A percentile compares a stretch with the other conserved stretches of the same genome.
Evolutionary conservation across 1,284 basidiomycete species (phyloP).

Genomic region (Stygiomarasmius scandens): DNA sequence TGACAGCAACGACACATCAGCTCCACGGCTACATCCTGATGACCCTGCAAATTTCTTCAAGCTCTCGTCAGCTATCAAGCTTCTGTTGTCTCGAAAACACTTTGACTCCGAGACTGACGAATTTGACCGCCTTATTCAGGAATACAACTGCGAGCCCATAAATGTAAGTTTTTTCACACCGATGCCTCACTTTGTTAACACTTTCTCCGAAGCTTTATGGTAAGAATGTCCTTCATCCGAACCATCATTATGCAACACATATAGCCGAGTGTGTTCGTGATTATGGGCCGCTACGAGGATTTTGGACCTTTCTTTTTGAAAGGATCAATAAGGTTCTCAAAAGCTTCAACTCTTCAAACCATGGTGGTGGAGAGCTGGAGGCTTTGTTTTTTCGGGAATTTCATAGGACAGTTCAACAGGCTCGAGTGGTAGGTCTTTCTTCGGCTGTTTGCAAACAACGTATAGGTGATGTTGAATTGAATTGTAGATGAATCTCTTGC

Average conservation of each 20-base stretch:
- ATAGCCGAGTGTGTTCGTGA: conserved; percentile 24
- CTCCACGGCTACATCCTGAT: conserved; percentile 9
- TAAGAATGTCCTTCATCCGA: conserved; percentile 26
- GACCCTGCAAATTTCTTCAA: conserved; percentile 29
- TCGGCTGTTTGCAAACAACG: too few relatives aligned
- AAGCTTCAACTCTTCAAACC: conserved; percentile 33
- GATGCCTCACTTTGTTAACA: background rate
- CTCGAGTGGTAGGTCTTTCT: conserved; percentile 15
- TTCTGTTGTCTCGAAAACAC: conserved; percentile 15
- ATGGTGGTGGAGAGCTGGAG: conserved; percentile 34
- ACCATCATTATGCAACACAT: conserved; percentile 35
- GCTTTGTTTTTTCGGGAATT: conserved; percentile 36
- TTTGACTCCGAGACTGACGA: background rate
- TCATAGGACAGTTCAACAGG: conserved; percentile 24
- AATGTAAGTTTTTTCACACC: background rate
- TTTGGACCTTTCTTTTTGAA: conserved; percentile 43
- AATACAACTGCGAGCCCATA: conserved; percentile 19
- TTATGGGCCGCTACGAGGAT: conserved; percentile 37
- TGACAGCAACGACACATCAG: conserved; percentile 1
- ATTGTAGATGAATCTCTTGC: background rate
- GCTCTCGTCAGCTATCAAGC: conserved; percentile 22
- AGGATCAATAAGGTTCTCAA: conserved; percentile 40
- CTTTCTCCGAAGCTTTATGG: conserved; percentile 28
- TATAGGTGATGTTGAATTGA: background rate
- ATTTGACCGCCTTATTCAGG: conserved; percentile 22